Evolutionary conservation across 805 yeast genomes (phyloP), one percentile per base, ranked within the genome.

Genomic region (Saccharomycopsis olivae): DNA sequence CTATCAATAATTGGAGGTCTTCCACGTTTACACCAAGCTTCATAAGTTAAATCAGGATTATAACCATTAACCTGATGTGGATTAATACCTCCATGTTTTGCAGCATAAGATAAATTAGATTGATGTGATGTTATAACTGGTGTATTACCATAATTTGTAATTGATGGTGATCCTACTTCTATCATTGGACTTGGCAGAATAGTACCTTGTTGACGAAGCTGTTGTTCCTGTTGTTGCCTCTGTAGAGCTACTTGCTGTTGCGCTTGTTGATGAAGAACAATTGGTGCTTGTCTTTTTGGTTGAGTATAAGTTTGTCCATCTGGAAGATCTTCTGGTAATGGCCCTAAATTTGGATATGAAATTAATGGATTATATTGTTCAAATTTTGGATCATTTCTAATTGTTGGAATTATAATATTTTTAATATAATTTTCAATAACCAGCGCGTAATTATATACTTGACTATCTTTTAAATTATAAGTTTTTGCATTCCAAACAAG

Each of bases 1-100:
- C 77, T 80, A 57, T 84, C 95, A 36, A 86, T 85, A 41, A 85
- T 80, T 2, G 95, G 95, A 4, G 96, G 95, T 51, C 95, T 70
- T 15, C 95, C 95, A 53, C 94, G 70, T 57, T 84, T 79, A 24
- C 74, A 71, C 50, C 85, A 46, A 6, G 49, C 49, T 17, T 43
- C 47, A 21, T 39, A 43, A 14, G 44, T 44, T 5, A 40, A 27
- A 14, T 44, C 44, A 4, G 30, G 15, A 27, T 28, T 25, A 23
- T 24, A n/a, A 14, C 38, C 38, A 24, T 35, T n/a, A 9, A 14
- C n/a, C 9, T 5, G 14, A 11, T 25, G 31, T 9, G 33, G 27
- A 36, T 13, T 17, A 10, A 36, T 19, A 18, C 32, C 10, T 6
- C 33, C 32, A 17, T 27, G 39, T 28, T 36, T 25, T 5, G 13